Conservation (phyloP, 768 basidiomycete species). For the Termitomyces eurrhizus region DNA sequence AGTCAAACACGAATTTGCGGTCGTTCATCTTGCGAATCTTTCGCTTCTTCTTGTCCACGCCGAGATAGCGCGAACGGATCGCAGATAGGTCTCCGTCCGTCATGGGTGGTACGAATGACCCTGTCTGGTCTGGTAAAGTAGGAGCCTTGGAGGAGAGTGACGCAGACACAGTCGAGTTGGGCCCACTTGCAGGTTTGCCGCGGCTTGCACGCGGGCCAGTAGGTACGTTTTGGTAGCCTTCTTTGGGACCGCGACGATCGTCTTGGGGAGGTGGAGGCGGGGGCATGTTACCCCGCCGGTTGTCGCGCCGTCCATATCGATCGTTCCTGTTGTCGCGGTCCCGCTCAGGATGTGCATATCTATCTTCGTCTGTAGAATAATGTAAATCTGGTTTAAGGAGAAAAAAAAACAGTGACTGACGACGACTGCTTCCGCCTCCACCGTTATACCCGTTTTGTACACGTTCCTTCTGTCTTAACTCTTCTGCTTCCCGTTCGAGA, state of each 20-base stretch:
- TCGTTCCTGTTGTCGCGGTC: slow-evolving; percentile 32
- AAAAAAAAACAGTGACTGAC: slow-evolving; percentile 25
- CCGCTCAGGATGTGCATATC: slow-evolving; percentile 48
- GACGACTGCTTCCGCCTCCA: slow-evolving; percentile 25
- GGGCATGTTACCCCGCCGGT: slow-evolving; percentile 33
- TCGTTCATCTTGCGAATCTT: slow-evolving; percentile 94
- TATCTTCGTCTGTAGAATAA: slow-evolving; percentile 44
- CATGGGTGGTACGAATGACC: slow-evolving; percentile 58
- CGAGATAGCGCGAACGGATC: slow-evolving; percentile 91
- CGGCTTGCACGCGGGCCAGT: slow-evolving; percentile 83
- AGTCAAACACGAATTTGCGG: slow-evolving; percentile 98
- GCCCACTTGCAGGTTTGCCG: slow-evolving; percentile 30
- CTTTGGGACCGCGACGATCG: slow-evolving; percentile 31
- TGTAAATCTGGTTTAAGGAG: background rate
- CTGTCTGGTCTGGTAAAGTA: slow-evolving; percentile 27
- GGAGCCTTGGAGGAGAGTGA: slow-evolving; percentile 46
- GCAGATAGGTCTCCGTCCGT: slow-evolving; percentile 76
- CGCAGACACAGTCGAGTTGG: slow-evolving; percentile 30
- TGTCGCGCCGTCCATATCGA: slow-evolving; percentile 38
- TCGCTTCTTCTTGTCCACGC: slow-evolving; percentile 90
- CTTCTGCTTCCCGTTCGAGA: slow-evolving; percentile 75
- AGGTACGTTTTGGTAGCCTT: slow-evolving; percentile 66
- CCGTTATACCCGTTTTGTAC: slow-evolving; percentile 33
- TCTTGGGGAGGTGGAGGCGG: slow-evolving; percentile 32
- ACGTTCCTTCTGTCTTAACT: slow-evolving; percentile 51